These are phyloP conservation scores for Chloranthus sessilifolius DNA, from an alignment of 164 flowering plant species.

Conservation along the genomic window DNA sequence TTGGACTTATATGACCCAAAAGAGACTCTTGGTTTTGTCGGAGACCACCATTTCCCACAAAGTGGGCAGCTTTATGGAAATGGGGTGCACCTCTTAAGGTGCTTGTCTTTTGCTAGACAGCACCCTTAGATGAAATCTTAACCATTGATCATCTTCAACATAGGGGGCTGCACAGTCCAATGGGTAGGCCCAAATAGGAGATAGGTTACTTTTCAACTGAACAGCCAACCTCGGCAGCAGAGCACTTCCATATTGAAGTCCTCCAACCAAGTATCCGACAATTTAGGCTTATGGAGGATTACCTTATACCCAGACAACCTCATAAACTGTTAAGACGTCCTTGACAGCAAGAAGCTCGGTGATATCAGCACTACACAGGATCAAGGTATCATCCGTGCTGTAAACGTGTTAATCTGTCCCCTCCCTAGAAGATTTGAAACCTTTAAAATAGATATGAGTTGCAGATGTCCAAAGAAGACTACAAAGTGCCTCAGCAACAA, in stretches of 20 bases:
- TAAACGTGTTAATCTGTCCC: no score
- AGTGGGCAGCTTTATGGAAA: no score
- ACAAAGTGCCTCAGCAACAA: not conserved
- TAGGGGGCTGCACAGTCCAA: not conserved
- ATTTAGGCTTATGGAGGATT: not conserved
- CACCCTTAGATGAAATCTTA: no score
- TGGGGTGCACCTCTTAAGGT: no score
- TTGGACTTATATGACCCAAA: no score
- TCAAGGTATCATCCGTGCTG: no score
- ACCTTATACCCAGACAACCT: not conserved
- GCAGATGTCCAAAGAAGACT: not conserved
- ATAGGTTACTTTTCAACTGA: not conserved
- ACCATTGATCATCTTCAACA: not conserved
- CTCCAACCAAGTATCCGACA: not conserved
- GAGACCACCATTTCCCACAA: no score
- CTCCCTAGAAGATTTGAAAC: not conserved
- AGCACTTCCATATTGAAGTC: not conserved
- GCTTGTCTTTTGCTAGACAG: no score
- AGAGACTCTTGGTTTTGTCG: no score
- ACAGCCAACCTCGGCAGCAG: not conserved
- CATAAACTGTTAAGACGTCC: not conserved
- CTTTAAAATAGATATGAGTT: not conserved
- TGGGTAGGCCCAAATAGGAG: not conserved
- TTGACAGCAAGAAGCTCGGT: not conserved
- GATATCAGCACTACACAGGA: not conserved